These are phyloP conservation scores for Tricholoma saponaceum DNA, from an alignment of 768 basidiomycete species.

Conservation along the genomic window DNA sequence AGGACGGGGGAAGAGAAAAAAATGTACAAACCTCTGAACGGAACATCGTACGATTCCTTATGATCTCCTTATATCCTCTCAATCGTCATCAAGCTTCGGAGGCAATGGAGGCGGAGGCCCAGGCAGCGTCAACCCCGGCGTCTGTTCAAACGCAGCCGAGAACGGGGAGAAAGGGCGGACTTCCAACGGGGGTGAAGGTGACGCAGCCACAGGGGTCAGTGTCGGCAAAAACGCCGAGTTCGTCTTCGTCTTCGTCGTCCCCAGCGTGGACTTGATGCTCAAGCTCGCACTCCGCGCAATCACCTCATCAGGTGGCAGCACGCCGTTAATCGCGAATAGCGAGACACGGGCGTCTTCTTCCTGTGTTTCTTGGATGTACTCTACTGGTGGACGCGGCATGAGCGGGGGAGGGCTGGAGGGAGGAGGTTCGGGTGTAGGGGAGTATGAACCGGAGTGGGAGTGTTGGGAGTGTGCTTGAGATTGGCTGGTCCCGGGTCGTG, in stretches of 20 bases:
- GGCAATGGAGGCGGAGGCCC: slow-evolving; percentile 34
- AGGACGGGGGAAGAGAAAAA: background rate
- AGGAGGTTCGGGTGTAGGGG: background rate
- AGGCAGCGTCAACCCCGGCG: slow-evolving; percentile 18
- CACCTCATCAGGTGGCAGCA: slow-evolving; percentile 17
- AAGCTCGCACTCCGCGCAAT: slow-evolving; percentile 3
- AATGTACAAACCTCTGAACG: background rate
- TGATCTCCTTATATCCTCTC: slow-evolving; percentile 2
- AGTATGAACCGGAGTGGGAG: background rate
- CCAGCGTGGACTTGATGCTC: slow-evolving; percentile 9
- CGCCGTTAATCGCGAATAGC: slow-evolving; percentile 31
- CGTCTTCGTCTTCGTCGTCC: too few relatives aligned
- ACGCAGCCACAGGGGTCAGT: background rate
- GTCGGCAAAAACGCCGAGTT: background rate
- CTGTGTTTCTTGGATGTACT: slow-evolving; percentile 80
- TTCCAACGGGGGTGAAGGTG: slow-evolving; percentile 23
- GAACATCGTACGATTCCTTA: background rate
- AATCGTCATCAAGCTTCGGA: slow-evolving; percentile 27
- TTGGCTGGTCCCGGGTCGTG: slow-evolving; percentile 11
- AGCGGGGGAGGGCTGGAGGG: slow-evolving; percentile 67
- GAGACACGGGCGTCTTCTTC: slow-evolving; percentile 65
- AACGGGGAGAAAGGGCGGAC: slow-evolving; percentile 49
- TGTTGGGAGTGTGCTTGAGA: background rate
- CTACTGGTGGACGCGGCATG: slow-evolving; percentile 69
- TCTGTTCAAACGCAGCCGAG: slow-evolving; percentile 30